phyloP scores from a whole-genome alignment of 305 asterid genomes.

The Caryopteris hybrid region DNA sequence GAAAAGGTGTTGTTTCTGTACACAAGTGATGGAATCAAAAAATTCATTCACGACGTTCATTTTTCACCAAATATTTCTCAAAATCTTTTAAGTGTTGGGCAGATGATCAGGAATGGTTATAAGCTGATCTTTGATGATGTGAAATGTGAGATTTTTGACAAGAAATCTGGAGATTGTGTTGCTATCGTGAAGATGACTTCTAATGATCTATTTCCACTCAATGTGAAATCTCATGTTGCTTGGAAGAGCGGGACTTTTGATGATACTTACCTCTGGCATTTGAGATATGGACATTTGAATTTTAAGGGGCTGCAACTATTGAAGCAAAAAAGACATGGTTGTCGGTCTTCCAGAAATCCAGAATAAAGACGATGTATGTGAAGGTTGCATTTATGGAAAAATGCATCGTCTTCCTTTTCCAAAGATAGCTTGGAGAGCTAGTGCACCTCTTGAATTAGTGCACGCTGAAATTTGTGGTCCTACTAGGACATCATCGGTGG shows the following conservation, averaged over 20 bases:
- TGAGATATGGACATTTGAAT: neutral
- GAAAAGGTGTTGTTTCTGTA: neutral
- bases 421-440: constrained; percentile 9
- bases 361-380: neutral
- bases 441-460: neutral
- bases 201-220: constrained; percentile 4
- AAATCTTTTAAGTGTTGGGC: neutral
- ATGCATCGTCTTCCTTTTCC: constrained; percentile 9
- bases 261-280: constrained; percentile 6
- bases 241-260: neutral
- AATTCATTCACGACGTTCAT: constrained; percentile 5
- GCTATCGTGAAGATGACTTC: neutral
- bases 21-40: neutral
- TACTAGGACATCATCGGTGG: neutral
- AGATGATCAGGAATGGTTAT: neutral
- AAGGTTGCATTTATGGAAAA: constrained; percentile 15
- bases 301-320: constrained; percentile 7
- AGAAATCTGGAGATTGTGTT: neutral
- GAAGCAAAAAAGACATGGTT: constrained; percentile 14
- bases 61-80: neutral
- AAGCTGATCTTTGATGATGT: neutral
- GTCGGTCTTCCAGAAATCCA: neutral
- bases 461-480: constrained; percentile 22
- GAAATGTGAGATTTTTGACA: neutral
- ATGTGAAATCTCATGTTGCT: neutral